A percentile compares a stretch with the other conserved stretches of the same genome.
Conservation (phyloP, 2,329 filamentous ascomycete species). For the Phyllosticta capitalensis region DNA sequence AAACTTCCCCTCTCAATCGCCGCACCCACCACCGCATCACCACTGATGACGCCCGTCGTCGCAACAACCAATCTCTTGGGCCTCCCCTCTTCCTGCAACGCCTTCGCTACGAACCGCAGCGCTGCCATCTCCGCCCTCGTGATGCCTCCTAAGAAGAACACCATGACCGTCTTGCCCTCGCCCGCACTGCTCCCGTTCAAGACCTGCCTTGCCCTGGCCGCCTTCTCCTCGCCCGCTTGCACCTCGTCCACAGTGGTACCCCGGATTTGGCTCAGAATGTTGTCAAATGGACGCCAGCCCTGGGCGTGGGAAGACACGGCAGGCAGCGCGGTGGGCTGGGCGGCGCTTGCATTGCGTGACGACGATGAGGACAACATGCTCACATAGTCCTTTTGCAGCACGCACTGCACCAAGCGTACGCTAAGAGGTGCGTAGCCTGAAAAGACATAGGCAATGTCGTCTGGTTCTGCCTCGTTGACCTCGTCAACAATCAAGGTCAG, state of each 20-base stretch:
- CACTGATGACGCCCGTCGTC: constrained; percentile 84
- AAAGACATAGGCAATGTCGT: constrained; percentile 96
- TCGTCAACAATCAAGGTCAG: constrained; percentile 89
- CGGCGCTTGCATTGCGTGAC: constrained; percentile 49
- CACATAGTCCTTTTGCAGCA: constrained; percentile 83
- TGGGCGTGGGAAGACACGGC: constrained; percentile 51
- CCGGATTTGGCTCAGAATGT: constrained; percentile 75
- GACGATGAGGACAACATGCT: constrained; percentile 47
- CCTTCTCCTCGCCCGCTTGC: constrained; percentile 88
- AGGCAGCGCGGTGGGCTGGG: constrained; percentile 27
- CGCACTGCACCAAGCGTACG: constrained; percentile 80
- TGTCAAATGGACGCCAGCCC: constrained; percentile 90
- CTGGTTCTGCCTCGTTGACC: constrained; percentile 87
- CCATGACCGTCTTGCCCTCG: constrained; percentile 55
- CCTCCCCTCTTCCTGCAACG: constrained; percentile 53
- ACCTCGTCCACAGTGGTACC: constrained; percentile 86
- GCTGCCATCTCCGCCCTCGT: constrained; percentile 96
- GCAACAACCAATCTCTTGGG: constrained; percentile 78
- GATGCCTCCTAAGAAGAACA: constrained; percentile 97
- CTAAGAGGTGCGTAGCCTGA: constrained; percentile 93
- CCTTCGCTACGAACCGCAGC: constrained; percentile 75
- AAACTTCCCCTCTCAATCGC: constrained; percentile 59
- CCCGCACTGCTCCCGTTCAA: constrained; percentile 62
- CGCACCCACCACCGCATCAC: constrained; percentile 78
- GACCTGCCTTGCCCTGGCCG: constrained; percentile 74